Percentiles rank a stretch among this genome's conserved stretches.
phyloP scores from a whole-genome alignment of 345 rosid genomes.

The Brassica rapa region DNA sequence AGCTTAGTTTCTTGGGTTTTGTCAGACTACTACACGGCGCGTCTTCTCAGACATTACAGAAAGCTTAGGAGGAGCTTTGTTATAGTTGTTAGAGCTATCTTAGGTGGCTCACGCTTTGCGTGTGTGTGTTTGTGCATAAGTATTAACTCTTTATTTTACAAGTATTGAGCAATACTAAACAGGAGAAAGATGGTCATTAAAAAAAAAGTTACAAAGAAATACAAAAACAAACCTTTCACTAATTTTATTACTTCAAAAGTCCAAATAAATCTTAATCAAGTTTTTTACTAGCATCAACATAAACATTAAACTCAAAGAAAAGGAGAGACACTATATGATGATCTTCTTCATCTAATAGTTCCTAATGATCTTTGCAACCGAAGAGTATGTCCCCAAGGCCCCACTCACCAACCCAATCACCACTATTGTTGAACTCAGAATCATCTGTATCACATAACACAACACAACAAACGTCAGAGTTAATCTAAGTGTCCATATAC shows the following conservation, averaged over 20 bases:
- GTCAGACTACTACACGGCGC: slow-evolving; percentile 85
- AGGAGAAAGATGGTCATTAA: neutral
- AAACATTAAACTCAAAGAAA: slow-evolving; percentile 21
- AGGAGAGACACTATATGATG: slow-evolving; percentile 1
- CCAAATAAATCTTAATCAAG: slow-evolving; percentile 14
- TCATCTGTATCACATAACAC: slow-evolving; percentile 45
- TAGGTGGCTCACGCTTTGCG: slow-evolving; percentile 26
- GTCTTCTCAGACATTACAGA: slow-evolving; percentile 72
- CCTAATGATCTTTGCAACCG: slow-evolving; percentile 48
- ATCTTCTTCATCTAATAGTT: slow-evolving; percentile 35
- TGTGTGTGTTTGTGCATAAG: neutral
- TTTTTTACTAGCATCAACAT: slow-evolving; percentile 27
- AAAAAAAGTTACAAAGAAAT: neutral
- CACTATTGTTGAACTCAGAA: slow-evolving; percentile 44
- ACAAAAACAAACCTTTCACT: slow-evolving; percentile 13
- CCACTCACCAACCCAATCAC: slow-evolving; percentile 59
- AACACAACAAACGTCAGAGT: slow-evolving; percentile 2
- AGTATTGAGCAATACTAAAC: neutral
- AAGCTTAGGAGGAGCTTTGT: slow-evolving; percentile 46
- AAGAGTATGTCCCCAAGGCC: slow-evolving; percentile 63
- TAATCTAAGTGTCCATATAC: neutral
- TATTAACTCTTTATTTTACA: neutral
- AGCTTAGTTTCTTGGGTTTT: slow-evolving; percentile 88
- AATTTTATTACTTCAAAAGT: neutral
- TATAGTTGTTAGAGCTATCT: slow-evolving; percentile 9